phyloP scores from a whole-genome alignment of 139 green algal species.

The Picochlorum sp. region DNA sequence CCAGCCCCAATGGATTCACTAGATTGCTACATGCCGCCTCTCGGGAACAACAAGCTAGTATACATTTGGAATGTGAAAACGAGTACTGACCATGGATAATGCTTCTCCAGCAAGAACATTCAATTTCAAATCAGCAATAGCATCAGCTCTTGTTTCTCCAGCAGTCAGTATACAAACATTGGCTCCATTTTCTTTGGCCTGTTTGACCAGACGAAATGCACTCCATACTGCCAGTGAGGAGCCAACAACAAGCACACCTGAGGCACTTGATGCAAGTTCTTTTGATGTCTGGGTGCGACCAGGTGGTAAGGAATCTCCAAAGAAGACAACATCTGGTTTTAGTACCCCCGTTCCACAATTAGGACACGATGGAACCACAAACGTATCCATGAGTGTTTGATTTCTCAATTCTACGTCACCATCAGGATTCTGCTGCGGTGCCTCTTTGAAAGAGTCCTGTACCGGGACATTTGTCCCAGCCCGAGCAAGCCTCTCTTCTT shows the following conservation, averaged over 20 bases:
- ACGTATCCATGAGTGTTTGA: conserved; percentile 74
- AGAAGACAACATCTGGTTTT: conserved; percentile 85
- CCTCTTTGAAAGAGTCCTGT: neutral
- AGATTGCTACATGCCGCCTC: too few relatives aligned
- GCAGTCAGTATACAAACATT: conserved; percentile 58
- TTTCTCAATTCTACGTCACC: neutral
- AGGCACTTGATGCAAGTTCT: conserved; percentile 18
- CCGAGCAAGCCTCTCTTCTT: neutral
- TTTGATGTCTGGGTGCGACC: conserved; percentile 23
- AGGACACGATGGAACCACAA: conserved; percentile 58
- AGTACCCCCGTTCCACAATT: conserved; percentile 59
- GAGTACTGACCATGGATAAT: neutral
- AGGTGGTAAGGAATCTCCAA: conserved; percentile 60
- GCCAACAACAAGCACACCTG: conserved; percentile 59
- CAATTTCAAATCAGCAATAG: conserved; percentile 56
- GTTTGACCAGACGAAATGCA: conserved; percentile 70
- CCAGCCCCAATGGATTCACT: too few relatives aligned
- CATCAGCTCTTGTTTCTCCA: conserved; percentile 68
- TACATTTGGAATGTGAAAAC: too few relatives aligned
- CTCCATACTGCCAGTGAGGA: conserved; percentile 63
- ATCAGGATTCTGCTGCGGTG: neutral
- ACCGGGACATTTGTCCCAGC: too few relatives aligned
- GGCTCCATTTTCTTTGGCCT: conserved; percentile 41
- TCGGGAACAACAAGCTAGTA: too few relatives aligned
- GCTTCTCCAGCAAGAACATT: conserved; percentile 62